Percentiles rank a stretch among this genome's conserved stretches.
These are phyloP conservation scores for Blastobotrys muscicola DNA, from an alignment of 805 yeast species.

Conservation along the genomic window DNA sequence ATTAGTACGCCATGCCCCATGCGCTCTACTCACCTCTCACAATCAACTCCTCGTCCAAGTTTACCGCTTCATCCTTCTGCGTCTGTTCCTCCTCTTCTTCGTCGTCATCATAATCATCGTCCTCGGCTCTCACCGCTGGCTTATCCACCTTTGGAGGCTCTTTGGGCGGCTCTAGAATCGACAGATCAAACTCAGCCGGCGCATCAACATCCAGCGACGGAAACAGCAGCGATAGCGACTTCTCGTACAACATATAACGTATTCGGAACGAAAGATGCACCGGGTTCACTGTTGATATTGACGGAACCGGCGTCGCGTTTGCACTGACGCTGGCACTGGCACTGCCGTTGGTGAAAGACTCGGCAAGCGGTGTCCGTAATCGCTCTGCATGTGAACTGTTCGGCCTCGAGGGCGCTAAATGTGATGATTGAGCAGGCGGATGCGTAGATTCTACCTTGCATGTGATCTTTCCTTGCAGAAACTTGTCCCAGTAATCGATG, in stretches of 20 bases:
- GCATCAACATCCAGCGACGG: conserved; percentile 12
- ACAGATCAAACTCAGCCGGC: conserved; percentile 16
- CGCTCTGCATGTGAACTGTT: neutral
- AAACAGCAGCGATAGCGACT: conserved; percentile 22
- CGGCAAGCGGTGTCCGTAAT: neutral
- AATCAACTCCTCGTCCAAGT: neutral
- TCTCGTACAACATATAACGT: conserved; percentile 33
- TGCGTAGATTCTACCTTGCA: conserved; percentile 15
- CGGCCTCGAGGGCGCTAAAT: neutral
- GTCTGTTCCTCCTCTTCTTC: conserved; percentile 29
- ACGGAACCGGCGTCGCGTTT: conserved; percentile 5
- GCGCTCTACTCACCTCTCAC: conserved; percentile 1
- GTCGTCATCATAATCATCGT: conserved; percentile 33
- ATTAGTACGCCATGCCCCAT: no score
- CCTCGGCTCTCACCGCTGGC: conserved; percentile 12
- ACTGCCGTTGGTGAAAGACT: neutral
- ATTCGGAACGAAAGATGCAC: conserved; percentile 29
- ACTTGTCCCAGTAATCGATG: conserved; percentile 26
- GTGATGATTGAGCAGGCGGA: no score
- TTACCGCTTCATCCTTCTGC: conserved; percentile 7
- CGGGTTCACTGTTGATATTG: conserved; percentile 22
- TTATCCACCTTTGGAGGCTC: conserved; percentile 11
- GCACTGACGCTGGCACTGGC: neutral
- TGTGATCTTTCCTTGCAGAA: conserved; percentile 23
- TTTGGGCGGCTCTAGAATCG: conserved; percentile 17